phyloP scores from a whole-genome alignment of 345 rosid species.

The Geranium brycei region DNA sequence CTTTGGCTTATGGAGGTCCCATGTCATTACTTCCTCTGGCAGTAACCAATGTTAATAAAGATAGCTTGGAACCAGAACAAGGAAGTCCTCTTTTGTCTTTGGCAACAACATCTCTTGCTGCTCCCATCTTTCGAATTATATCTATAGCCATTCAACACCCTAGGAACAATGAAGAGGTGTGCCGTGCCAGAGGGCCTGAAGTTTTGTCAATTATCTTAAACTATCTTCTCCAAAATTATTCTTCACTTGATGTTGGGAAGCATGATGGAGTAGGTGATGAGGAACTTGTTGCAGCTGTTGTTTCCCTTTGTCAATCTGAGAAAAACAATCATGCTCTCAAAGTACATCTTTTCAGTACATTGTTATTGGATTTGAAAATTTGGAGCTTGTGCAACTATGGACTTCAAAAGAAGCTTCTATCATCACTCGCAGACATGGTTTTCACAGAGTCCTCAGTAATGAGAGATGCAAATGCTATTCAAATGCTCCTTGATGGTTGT shows the following conservation, averaged over 20 bases:
- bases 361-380: constrained; percentile 77
- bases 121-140: constrained; percentile 76
- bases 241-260: constrained; percentile 46
- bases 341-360: constrained; percentile 84
- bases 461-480: constrained; percentile 96
- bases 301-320: constrained; percentile 77
- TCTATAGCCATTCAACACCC: constrained; percentile 77
- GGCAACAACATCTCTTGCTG: constrained; percentile 70
- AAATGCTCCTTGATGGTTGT: constrained; percentile 97
- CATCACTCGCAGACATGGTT: constrained; percentile 98
- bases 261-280: constrained; percentile 70
- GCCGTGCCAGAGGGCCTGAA: constrained; percentile 71
- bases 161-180: constrained; percentile 81
- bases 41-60: constrained; percentile 56
- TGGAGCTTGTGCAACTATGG: constrained; percentile 99
- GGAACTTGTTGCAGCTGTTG: constrained; percentile 97
- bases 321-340: constrained; percentile 73
- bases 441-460: constrained; percentile 82
- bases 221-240: constrained; percentile 70
- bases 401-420: constrained; percentile 84
- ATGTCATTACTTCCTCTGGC: constrained; percentile 85
- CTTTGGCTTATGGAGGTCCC: constrained; percentile 93
- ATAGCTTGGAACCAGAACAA: constrained; percentile 60
- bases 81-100: constrained; percentile 45
- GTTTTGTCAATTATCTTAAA: constrained; percentile 74